A percentile compares a stretch with the other conserved stretches of the same genome.
Conservation (phyloP, 345 rosid species). For the Aurinia saxatilis region DNA sequence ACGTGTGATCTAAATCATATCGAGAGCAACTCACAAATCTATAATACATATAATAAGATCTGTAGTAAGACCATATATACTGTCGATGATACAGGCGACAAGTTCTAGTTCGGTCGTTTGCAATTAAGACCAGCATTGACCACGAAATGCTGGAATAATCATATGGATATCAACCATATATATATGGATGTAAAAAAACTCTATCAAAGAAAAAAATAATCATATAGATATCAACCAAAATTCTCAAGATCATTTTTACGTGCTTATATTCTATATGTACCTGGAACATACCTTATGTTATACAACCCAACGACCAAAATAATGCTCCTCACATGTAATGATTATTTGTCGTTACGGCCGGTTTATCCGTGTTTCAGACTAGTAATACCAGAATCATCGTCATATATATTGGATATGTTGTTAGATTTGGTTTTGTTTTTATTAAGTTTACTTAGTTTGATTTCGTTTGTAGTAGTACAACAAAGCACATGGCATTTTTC, state of each 20-base stretch:
- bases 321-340: conserved; percentile 20
- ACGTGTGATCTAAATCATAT: conserved; percentile 12
- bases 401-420: conserved; percentile 9
- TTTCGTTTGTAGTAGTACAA: background rate
- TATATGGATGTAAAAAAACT: no score
- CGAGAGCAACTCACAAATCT: conserved; percentile 12
- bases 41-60: background rate
- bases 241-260: conserved; percentile 3
- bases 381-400: background rate
- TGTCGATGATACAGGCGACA: conserved; percentile 15
- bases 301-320: conserved; percentile 19
- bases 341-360: no score
- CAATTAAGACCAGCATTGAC: background rate
- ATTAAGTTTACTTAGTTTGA: background rate
- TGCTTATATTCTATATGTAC: background rate
- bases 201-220: no score
- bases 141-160: background rate
- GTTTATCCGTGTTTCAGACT: conserved; percentile 3
- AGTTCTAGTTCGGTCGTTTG: conserved; percentile 9
- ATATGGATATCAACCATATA: background rate
- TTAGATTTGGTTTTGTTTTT: background rate
- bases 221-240: conserved; percentile 4
- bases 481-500: conserved; percentile 18
- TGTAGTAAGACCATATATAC: background rate
- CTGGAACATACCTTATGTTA: background rate